Evolutionary conservation across 179 eudicot genomes (phyloP), one percentile per base, ranked within the genome.

Genomic region (Carnegiea gigantea): DNA sequence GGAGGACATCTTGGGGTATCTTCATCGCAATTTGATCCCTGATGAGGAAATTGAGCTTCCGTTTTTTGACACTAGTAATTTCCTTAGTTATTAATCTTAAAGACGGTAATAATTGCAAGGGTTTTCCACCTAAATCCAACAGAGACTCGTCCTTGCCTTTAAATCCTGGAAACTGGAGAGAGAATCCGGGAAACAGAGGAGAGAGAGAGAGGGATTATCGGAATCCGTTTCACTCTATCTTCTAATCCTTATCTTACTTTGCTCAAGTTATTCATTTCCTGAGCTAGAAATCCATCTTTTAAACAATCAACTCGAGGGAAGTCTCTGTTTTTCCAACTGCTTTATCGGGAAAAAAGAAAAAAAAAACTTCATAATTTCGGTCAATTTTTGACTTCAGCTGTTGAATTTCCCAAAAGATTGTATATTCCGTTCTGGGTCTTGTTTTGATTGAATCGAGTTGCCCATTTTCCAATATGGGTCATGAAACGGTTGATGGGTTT

Each of bases 401-500:
- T 76, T 28, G 78, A n/a, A 76, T 53, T 53, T 54, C 33, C 23
- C 13, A 5, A 15, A 51, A 28, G 13, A 10, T 26, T 5, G 3
- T 76, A 9, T 6, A 53, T 15, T 76, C 1, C 2, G 17, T 44
- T 48, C 64, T 76, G 78, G 79, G 78, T 76, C 51, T 70, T 54
- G 12, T 75, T 74, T 21, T 4, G 26, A 67, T 83, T 70, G 17
- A 44, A n/a, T 21, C 23, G 49, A 28, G n/a, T 62, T 44, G 33
- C 21, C 28, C 12, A 44, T 75, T 48, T 51, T n/a, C 28, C 33
- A 53, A 40, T 36, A 78, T 82, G 73, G 79, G 73, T 65, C 68
- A 75, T 26, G 76, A 81, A 81, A 74, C 77, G 8, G 78, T 73
- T 65, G 38, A 15, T 53, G 81, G 77, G 77, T 73, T 43, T 70